Conservation (phyloP, 129 eudicot genomes). For the Logfia minima region DNA sequence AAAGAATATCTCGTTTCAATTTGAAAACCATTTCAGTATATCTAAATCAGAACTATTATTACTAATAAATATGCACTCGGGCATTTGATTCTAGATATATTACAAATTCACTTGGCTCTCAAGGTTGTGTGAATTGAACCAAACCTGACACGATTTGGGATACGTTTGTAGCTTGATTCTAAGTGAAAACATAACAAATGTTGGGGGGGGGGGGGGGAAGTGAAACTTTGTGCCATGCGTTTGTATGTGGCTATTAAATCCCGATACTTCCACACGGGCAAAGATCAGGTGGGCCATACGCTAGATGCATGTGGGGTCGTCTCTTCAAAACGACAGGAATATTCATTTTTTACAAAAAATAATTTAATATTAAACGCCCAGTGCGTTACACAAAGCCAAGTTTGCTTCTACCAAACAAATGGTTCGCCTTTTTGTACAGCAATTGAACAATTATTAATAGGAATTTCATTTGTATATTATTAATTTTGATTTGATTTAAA, state of each 20-base stretch:
- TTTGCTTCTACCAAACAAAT: constrained; percentile 11
- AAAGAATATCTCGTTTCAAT: too few species aligned
- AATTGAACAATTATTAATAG: too few species aligned
- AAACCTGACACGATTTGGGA: too few species aligned
- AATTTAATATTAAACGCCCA: not conserved
- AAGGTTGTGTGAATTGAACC: not conserved
- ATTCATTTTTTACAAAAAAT: constrained; percentile 10
- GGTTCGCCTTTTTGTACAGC: too few species aligned
- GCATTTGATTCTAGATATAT: too few species aligned
- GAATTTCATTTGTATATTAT: too few species aligned
- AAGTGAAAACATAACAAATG: not conserved
- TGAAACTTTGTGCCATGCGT: constrained; percentile 1
- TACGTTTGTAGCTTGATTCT: too few species aligned
- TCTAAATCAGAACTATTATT: too few species aligned
- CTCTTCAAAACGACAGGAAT: constrained; percentile 10
- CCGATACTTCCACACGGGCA: constrained; percentile 1
- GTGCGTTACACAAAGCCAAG: constrained; percentile 6
- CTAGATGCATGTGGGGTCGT: constrained; percentile 22
- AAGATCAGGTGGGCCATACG: constrained; percentile 19
- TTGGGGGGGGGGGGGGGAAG: not conserved
- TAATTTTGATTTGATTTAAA: too few species aligned
- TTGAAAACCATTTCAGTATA: too few species aligned
- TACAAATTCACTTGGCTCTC: too few species aligned
- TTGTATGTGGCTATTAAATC: constrained; percentile 22
- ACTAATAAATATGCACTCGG: too few species aligned